phyloP scores from a whole-genome alignment of 306 rosid genomes.

The Dalbergia cultrata region DNA sequence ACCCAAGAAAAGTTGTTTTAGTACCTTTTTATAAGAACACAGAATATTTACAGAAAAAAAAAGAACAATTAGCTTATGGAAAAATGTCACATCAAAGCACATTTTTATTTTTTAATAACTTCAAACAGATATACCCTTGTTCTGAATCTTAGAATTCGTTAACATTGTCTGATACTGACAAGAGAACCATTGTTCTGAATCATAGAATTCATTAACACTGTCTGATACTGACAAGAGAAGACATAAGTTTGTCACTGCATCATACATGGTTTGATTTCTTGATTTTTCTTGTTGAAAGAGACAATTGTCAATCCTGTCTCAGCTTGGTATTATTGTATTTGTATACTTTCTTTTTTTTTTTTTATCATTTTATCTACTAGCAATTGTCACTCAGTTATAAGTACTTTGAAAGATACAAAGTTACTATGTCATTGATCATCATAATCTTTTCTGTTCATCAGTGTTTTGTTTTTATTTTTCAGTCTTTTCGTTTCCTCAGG shows the following conservation, averaged over 20 bases:
- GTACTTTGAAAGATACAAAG: neutral
- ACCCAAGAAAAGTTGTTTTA: no score
- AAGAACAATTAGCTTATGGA: no score
- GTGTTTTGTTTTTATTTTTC: constrained; percentile 67
- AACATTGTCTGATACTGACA: no score
- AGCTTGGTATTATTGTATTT: constrained; percentile 25
- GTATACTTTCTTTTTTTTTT: neutral
- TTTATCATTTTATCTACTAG: neutral
- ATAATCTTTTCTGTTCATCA: constrained; percentile 60
- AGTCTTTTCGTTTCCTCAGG: constrained; percentile 64
- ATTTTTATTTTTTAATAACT: no score
- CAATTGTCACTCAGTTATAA: constrained; percentile 3
- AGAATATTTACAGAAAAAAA: no score
- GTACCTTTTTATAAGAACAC: no score
- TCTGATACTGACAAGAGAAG: no score
- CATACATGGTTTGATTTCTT: neutral
- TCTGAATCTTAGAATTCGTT: neutral
- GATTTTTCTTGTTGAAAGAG: neutral
- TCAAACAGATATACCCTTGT: neutral
- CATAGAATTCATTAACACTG: no score
- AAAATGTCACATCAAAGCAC: no score
- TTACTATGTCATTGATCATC: constrained; percentile 37
- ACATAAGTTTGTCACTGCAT: neutral
- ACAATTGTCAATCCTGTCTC: constrained; percentile 9
- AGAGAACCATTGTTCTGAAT: neutral